Percentiles rank a stretch among this genome's conserved stretches.
Conservation (phyloP, 2,329 filamentous ascomycete genomes). For the Botrytis hyacinthi region DNA sequence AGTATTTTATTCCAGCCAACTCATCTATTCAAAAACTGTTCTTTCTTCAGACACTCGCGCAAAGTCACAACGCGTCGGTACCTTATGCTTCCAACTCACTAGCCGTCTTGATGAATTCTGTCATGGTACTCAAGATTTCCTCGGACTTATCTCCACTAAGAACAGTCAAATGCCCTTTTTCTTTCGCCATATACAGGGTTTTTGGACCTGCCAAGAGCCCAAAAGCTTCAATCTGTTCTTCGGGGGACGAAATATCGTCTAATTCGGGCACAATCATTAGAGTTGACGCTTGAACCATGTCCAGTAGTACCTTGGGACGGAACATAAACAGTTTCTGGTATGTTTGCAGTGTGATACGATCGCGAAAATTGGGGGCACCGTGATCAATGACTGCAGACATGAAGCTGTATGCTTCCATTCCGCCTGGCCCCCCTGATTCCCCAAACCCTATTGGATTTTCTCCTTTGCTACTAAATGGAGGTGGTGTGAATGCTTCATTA, state of each 20-base stretch:
- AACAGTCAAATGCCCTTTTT: slow-evolving; percentile 36
- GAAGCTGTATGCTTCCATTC: not conserved
- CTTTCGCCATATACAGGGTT: slow-evolving; percentile 28
- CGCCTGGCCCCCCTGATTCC: not conserved
- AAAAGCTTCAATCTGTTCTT: not conserved
- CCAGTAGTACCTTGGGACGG: not conserved
- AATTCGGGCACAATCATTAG: not conserved
- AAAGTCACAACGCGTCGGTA: not conserved
- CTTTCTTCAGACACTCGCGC: not conserved
- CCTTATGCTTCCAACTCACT: not conserved
- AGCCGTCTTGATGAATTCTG: not conserved
- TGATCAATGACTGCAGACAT: not conserved
- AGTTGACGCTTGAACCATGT: not conserved
- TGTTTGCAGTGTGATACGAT: slow-evolving; percentile 12
- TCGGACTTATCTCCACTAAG: slow-evolving; percentile 30
- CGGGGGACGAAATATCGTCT: not conserved
- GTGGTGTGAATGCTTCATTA: not conserved
- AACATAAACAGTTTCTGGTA: slow-evolving; percentile 11
- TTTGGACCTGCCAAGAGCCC: slow-evolving; percentile 30
- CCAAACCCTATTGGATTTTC: not conserved
- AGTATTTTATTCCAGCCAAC: not conserved
- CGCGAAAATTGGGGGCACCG: not conserved
- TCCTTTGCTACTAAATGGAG: not conserved
- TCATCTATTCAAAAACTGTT: not conserved
- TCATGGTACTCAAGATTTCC: slow-evolving; percentile 24